phyloP scores from a whole-genome alignment of 371 early-diverging fungal genomes.

The Mortierella sp. region DNA sequence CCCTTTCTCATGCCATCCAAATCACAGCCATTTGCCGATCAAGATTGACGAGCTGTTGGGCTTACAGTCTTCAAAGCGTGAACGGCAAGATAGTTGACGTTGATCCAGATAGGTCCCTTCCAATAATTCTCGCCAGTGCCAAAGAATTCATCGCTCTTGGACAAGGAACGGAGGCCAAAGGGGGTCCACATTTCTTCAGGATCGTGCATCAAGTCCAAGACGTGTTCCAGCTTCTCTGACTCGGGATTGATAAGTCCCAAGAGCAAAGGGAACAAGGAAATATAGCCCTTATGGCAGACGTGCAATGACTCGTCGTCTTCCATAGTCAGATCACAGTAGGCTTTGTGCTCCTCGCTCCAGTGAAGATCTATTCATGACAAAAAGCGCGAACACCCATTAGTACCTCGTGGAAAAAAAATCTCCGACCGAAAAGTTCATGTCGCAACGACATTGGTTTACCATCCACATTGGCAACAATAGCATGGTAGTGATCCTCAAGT shows the following conservation, averaged over 20 bases:
- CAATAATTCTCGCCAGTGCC: slow-evolving; percentile 92
- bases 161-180: slow-evolving; percentile 84
- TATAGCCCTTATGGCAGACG: slow-evolving; percentile 90
- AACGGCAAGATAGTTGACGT: slow-evolving; percentile 89
- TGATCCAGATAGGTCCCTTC: slow-evolving; percentile 96
- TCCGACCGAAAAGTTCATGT: no score
- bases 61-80: slow-evolving; percentile 75
- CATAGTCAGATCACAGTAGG: slow-evolving; percentile 83
- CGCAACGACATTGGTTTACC: slow-evolving; percentile 31
- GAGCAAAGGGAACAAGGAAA: slow-evolving; percentile 84
- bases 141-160: slow-evolving; percentile 77
- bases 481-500: slow-evolving; percentile 64
- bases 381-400: slow-evolving; percentile 25
- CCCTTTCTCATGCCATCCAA: background rate
- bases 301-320: slow-evolving; percentile 67
- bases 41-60: background rate
- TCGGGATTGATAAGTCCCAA: slow-evolving; percentile 80
- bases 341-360: slow-evolving; percentile 79
- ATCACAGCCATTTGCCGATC: background rate
- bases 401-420: no score
- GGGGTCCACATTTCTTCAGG: slow-evolving; percentile 86
- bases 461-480: slow-evolving; percentile 61
- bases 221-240: slow-evolving; percentile 73
- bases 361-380: slow-evolving; percentile 67
- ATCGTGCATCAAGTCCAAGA: slow-evolving; percentile 80